Percentiles rank a stretch among this genome's conserved stretches.
Evolutionary conservation across 148 eudicot genomes (phyloP).

Genomic region (Silene conica): DNA sequence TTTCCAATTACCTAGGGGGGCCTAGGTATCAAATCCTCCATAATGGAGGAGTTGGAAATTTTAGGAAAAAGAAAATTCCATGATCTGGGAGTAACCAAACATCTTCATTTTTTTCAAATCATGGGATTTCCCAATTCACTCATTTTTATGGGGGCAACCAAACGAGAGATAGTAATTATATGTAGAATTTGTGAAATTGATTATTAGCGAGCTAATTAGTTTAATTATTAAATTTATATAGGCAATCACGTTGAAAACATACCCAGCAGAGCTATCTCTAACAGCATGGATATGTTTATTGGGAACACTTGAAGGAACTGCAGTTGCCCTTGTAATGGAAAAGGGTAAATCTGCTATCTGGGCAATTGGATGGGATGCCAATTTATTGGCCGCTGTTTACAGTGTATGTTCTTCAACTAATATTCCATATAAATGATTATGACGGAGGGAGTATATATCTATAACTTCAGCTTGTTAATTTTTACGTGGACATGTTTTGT

Average conservation of each 20-base stretch:
- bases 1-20: too few relatives aligned
- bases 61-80: too few relatives aligned
- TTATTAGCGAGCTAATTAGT: neutral
- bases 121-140: too few relatives aligned
- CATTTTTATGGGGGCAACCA: too few relatives aligned
- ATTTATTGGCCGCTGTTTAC: constrained; percentile 66
- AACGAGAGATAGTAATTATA: too few relatives aligned
- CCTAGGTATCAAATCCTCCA: too few relatives aligned
- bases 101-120: too few relatives aligned
- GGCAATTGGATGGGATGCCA: constrained; percentile 71
- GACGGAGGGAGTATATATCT: too few relatives aligned
- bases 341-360: constrained; percentile 59
- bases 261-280: constrained; percentile 78
- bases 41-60: too few relatives aligned
- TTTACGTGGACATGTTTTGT: neutral
- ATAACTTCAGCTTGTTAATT: neutral
- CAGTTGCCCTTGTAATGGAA: constrained; percentile 76
- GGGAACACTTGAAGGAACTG: constrained; percentile 67
- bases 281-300: constrained; percentile 87
- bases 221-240: neutral
- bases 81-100: too few relatives aligned
- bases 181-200: too few relatives aligned
- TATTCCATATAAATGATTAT: too few relatives aligned
- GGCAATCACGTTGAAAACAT: constrained; percentile 72
- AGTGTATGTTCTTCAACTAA: constrained; percentile 48